phyloP scores from a whole-genome alignment of 257 asterid species.

The Solanum chmielewskii region DNA sequence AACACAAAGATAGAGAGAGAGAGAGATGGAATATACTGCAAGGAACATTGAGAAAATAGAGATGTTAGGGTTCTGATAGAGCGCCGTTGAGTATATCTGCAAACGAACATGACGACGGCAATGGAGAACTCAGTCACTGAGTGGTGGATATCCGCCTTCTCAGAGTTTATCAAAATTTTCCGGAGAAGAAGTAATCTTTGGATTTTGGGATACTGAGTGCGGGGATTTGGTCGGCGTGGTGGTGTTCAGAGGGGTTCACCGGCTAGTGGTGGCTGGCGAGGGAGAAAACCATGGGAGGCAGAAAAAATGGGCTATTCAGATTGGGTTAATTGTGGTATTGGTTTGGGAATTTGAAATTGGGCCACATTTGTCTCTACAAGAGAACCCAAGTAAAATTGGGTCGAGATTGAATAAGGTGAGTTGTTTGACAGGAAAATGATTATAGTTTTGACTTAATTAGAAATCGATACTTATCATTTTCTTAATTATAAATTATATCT shows the following conservation, averaged over 20 bases:
- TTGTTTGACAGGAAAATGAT: no score
- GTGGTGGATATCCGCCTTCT: background rate
- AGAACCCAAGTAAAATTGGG: no score
- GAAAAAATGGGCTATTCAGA: background rate
- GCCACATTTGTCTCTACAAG: no score
- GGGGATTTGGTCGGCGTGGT: background rate
- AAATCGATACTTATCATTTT: no score
- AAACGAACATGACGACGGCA: slow-evolving; percentile 9
- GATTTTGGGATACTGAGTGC: background rate
- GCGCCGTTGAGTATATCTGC: slow-evolving; percentile 21
- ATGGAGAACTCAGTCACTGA: background rate
- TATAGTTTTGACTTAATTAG: no score
- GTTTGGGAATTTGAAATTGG: background rate
- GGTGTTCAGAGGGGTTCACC: background rate
- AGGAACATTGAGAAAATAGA: slow-evolving; percentile 3
- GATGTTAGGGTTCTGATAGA: slow-evolving; percentile 19
- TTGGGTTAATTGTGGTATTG: background rate
- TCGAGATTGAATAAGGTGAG: no score
- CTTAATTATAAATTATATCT: no score
- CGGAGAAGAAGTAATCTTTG: background rate
- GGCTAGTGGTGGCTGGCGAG: background rate
- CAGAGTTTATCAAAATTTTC: background rate
- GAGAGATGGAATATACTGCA: background rate
- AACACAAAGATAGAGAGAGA: background rate
- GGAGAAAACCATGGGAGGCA: background rate